Evolutionary conservation across 2,329 filamentous ascomycete genomes (phyloP).

Genomic region (Lasiodiplodia sp.): DNA sequence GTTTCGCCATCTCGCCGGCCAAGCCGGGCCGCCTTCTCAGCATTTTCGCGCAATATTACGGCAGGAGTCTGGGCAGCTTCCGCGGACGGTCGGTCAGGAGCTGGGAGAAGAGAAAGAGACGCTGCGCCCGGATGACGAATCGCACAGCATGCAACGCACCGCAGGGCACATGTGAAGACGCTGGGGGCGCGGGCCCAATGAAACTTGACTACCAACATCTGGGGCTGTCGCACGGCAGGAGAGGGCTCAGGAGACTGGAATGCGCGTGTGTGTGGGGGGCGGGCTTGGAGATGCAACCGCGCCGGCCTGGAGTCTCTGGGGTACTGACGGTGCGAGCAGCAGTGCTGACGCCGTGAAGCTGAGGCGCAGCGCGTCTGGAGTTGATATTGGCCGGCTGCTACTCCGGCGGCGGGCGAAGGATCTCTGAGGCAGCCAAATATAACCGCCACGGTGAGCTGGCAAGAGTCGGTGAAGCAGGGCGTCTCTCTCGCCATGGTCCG

Average conservation of each 20-base stretch:
- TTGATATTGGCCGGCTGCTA: slow-evolving; percentile 22
- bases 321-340: slow-evolving; percentile 4
- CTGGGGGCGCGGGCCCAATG: slow-evolving; percentile 13
- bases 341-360: slow-evolving; percentile 23
- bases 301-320: slow-evolving; percentile 19
- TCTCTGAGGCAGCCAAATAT: slow-evolving; percentile 18
- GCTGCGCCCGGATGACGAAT: slow-evolving; percentile 19
- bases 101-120: background rate
- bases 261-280: background rate
- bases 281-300: slow-evolving; percentile 1
- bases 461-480: slow-evolving; percentile 23
- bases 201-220: slow-evolving; percentile 18
- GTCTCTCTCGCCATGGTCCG: background rate
- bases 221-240: slow-evolving; percentile 23
- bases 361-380: slow-evolving; percentile 23
- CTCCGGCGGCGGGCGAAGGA: slow-evolving; percentile 19
- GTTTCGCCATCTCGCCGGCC: slow-evolving; percentile 1
- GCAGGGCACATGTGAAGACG: slow-evolving; percentile 25
- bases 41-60: slow-evolving; percentile 6
- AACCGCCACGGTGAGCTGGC: slow-evolving; percentile 14
- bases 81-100: slow-evolving; percentile 16
- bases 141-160: slow-evolving; percentile 18
- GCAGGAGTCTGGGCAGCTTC: slow-evolving; percentile 9
- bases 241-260: slow-evolving; percentile 25
- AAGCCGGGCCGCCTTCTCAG: slow-evolving; percentile 1